Percentiles rank a stretch among this genome's conserved stretches.
Conservation (phyloP, 1,284 basidiomycete species). For the Trametes versicolor region DNA sequence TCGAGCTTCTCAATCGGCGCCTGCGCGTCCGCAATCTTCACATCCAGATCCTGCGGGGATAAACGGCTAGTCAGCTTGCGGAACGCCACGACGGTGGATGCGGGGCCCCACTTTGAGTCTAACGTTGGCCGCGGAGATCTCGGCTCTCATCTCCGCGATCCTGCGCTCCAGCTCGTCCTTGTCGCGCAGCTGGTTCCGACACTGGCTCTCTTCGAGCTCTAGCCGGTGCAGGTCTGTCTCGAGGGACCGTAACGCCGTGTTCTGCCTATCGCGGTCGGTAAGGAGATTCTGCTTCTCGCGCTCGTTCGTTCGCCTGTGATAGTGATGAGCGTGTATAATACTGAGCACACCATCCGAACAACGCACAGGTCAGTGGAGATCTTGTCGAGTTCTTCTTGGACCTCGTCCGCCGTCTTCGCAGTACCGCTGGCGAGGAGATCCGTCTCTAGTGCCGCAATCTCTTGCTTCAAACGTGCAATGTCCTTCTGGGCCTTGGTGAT, state of each 20-base stretch:
- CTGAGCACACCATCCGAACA: background rate
- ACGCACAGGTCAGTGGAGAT: conserved; percentile 76
- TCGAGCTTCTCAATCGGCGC: conserved; percentile 77
- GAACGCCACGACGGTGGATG: background rate
- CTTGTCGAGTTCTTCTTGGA: conserved; percentile 78
- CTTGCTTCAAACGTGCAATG: conserved; percentile 68
- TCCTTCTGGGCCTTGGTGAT: conserved; percentile 75
- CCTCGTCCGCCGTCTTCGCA: conserved; percentile 84
- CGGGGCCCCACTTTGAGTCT: conserved; percentile 40
- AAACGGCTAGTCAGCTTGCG: conserved; percentile 15
- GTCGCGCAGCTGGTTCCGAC: conserved; percentile 71
- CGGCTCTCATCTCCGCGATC: conserved; percentile 70
- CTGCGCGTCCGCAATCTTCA: conserved; percentile 67
- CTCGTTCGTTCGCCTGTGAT: conserved; percentile 71
- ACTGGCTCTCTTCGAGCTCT: conserved; percentile 69
- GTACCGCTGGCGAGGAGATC: conserved; percentile 79
- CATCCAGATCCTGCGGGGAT: conserved; percentile 68
- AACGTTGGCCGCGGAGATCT: conserved; percentile 51
- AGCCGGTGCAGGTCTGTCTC: conserved; percentile 70
- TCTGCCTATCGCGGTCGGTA: conserved; percentile 75
- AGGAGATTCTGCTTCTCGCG: conserved; percentile 70
- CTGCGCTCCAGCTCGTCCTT: conserved; percentile 68
- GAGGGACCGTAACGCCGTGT: conserved; percentile 60
- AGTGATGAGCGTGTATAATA: conserved; percentile 2
- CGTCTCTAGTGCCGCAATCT: conserved; percentile 74